A percentile compares a stretch with the other conserved stretches of the same genome.
phyloP scores from a whole-genome alignment of 2,329 filamentous ascomycete genomes.

The Colletotrichum tropicale region DNA sequence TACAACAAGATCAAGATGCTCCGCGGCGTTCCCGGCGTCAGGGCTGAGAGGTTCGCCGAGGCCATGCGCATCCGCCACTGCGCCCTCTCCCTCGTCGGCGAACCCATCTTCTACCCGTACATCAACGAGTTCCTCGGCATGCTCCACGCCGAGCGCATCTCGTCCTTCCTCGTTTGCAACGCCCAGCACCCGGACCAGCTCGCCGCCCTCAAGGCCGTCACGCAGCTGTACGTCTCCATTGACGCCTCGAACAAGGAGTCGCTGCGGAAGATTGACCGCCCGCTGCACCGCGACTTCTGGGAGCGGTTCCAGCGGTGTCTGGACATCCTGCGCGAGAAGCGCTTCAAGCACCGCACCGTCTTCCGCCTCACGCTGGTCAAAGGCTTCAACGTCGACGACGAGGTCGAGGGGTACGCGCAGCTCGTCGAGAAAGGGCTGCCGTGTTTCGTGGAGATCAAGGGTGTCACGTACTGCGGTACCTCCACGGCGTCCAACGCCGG shows the following conservation, averaged over 20 bases:
- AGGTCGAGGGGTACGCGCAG: constrained; percentile 87
- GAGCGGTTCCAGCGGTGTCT: constrained; percentile 91
- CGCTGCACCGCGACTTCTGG: constrained; percentile 96
- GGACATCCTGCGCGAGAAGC: constrained; percentile 83
- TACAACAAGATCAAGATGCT: constrained; percentile 99
- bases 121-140: constrained; percentile 91
- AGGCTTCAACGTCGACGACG: constrained; percentile 96
- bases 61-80: constrained; percentile 94
- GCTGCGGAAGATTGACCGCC: constrained; percentile 86
- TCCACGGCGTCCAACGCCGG: constrained; percentile 83
- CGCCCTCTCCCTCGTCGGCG: constrained; percentile 88
- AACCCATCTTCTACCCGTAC: constrained; percentile 98
- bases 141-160: constrained; percentile 86
- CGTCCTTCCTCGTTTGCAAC: constrained; percentile 95
- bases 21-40: constrained; percentile 89
- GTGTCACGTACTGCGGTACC: constrained; percentile 95
- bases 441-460: constrained; percentile 94
- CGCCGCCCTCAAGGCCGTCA: constrained; percentile 80
- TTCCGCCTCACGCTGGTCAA: constrained; percentile 96
- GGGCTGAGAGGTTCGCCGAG: constrained; percentile 89
- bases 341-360: constrained; percentile 87
- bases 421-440: constrained; percentile 86
- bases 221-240: constrained; percentile 95
- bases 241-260: constrained; percentile 91
- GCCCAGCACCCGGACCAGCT: constrained; percentile 95